These are phyloP conservation scores for Tolypocladium sp. DNA, from an alignment of 2,329 filamentous ascomycete species.

Conservation along the genomic window DNA sequence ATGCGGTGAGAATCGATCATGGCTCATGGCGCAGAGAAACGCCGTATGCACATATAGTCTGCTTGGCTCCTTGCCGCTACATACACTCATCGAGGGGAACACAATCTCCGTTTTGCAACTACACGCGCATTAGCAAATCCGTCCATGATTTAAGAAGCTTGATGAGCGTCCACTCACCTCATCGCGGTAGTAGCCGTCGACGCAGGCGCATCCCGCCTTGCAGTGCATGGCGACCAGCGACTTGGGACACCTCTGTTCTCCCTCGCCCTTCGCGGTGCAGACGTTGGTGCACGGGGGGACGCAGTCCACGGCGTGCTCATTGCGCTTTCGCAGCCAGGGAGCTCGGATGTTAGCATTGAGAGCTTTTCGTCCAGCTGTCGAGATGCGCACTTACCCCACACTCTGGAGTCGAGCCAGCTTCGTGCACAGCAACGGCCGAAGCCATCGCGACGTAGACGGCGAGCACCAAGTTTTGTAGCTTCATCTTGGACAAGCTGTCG, in stretches of 20 bases:
- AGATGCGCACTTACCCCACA: background rate
- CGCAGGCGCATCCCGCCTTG: background rate
- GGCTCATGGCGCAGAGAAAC: background rate
- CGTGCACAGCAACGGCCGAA: background rate
- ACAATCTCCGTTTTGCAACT: background rate
- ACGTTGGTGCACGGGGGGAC: background rate
- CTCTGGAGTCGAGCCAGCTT: background rate
- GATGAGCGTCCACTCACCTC: background rate
- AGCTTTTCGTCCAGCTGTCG: background rate
- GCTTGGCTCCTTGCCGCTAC: background rate
- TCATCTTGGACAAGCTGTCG: background rate
- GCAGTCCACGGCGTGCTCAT: background rate
- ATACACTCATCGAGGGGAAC: background rate
- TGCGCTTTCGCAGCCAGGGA: background rate
- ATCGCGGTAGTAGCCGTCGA: background rate
- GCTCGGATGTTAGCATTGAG: background rate
- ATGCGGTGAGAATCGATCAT: background rate
- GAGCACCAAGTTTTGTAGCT: background rate
- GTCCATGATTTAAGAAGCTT: accelerated
- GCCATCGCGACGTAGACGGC: background rate
- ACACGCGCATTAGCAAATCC: background rate
- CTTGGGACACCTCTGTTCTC: background rate
- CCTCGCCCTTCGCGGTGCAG: background rate
- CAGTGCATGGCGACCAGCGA: background rate
- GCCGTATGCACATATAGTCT: background rate